Conservation (phyloP, 2,329 filamentous ascomycete species). For the Aspergillus clavatus region DNA sequence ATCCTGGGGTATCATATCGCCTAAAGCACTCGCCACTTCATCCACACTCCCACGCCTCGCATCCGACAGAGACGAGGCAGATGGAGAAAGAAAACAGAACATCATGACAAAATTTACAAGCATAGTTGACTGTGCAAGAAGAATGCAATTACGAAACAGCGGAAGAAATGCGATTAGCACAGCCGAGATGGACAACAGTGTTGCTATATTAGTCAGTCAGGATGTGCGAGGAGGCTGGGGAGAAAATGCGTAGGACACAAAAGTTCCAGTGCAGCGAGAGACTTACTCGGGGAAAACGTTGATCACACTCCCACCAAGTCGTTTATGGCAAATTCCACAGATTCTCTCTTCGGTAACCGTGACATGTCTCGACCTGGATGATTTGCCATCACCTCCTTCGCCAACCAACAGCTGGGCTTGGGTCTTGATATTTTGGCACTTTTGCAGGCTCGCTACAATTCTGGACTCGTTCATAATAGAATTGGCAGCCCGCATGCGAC, state of each 20-base stretch:
- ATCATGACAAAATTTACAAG: constrained; percentile 9
- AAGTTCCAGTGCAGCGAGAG: neutral
- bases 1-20: constrained; percentile 36
- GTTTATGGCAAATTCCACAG: constrained; percentile 88
- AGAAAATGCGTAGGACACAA: neutral
- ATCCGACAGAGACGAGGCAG: constrained; percentile 9
- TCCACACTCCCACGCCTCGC: constrained; percentile 1
- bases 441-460: constrained; percentile 70
- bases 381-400: constrained; percentile 51
- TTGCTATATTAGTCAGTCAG: constrained; percentile 35
- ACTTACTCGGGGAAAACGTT: constrained; percentile 79
- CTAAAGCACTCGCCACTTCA: constrained; percentile 21
- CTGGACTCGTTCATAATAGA: constrained; percentile 74
- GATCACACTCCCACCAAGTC: constrained; percentile 85
- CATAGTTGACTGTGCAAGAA: constrained; percentile 12
- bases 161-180: constrained; percentile 50
- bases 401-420: constrained; percentile 72
- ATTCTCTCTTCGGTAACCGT: constrained; percentile 82
- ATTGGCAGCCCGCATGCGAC: constrained; percentile 81
- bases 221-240: constrained; percentile 3
- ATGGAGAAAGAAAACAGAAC: constrained; percentile 14
- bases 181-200: constrained; percentile 74
- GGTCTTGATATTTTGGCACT: constrained; percentile 71
- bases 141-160: constrained; percentile 15
- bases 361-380: constrained; percentile 62